phyloP scores from a whole-genome alignment of 371 early-diverging fungal genomes.

The Mortierella sp. region DNA sequence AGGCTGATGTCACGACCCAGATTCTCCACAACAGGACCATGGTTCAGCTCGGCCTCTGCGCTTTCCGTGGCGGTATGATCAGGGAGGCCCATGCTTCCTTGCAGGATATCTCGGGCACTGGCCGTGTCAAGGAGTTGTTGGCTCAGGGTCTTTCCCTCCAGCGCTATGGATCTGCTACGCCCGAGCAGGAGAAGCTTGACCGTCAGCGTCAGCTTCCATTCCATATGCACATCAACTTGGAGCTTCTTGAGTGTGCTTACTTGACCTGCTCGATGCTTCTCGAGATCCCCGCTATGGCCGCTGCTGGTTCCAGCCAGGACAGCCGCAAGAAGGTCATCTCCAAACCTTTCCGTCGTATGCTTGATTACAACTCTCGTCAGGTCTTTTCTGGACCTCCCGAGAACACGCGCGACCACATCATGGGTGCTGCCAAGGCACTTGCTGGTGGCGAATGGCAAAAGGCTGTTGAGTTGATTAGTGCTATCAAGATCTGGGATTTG shows the following conservation, averaged over 20 bases:
- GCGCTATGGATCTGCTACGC: conserved; percentile 74
- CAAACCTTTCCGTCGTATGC: conserved; percentile 92
- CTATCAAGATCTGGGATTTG: conserved; percentile 96
- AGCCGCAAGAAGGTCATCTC: conserved; percentile 85
- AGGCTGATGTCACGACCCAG: conserved; percentile 93
- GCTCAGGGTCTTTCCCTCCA: conserved; percentile 91
- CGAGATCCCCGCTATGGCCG: conserved; percentile 96
- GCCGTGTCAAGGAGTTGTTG: conserved; percentile 92
- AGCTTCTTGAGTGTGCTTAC: conserved; percentile 96
- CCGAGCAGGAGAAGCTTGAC: conserved; percentile 92
- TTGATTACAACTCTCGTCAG: conserved; percentile 95
- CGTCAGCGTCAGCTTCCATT: conserved; percentile 96
- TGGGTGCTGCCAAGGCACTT: conserved; percentile 95
- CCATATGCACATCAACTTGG: conserved; percentile 99
- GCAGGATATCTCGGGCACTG: conserved; percentile 90
- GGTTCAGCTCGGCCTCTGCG: conserved; percentile 96
- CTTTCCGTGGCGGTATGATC: conserved; percentile 95
- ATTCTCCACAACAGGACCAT: conserved; percentile 96
- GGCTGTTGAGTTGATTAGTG: conserved; percentile 82
- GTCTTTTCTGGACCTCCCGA: conserved; percentile 96
- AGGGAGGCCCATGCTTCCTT: conserved; percentile 87
- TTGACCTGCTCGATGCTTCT: conserved; percentile 95
- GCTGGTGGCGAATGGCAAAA: conserved; percentile 94
- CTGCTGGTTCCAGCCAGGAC: conserved; percentile 81
- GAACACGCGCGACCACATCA: conserved; percentile 97